Percentiles rank a stretch among this genome's conserved stretches.
Conservation (phyloP, 805 yeast genomes). For the Wickerhamomyces sydowiorum region DNA sequence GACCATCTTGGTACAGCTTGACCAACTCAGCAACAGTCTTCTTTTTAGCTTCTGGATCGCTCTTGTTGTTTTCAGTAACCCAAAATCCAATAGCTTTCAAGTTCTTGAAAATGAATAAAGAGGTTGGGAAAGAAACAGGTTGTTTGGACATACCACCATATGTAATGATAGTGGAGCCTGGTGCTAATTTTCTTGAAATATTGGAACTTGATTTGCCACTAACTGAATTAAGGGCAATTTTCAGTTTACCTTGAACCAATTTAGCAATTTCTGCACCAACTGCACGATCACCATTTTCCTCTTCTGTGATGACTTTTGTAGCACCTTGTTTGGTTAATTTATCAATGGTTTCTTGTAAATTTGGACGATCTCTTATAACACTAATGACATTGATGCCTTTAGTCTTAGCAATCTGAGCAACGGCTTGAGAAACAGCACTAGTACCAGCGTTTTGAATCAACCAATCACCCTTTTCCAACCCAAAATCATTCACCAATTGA, state of each 20-base stretch:
- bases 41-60: constrained; percentile 54
- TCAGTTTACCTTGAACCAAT: constrained; percentile 50
- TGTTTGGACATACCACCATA: constrained; percentile 98
- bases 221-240: constrained; percentile 84
- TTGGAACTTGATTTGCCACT: constrained; percentile 86
- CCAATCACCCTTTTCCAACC: constrained; percentile 57
- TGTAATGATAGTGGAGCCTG: constrained; percentile 74
- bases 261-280: constrained; percentile 55
- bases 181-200: constrained; percentile 74
- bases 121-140: constrained; percentile 89
- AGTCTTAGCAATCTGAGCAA: constrained; percentile 76
- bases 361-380: constrained; percentile 81
- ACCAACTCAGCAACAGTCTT: constrained; percentile 50
- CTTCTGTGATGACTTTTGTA: constrained; percentile 81
- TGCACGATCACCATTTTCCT: constrained; percentile 64
- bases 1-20: constrained; percentile 52
- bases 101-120: constrained; percentile 85
- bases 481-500: constrained; percentile 72
- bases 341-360: constrained; percentile 54
- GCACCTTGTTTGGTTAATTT: constrained; percentile 71
- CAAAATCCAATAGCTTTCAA: constrained; percentile 86
- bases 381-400: constrained; percentile 80
- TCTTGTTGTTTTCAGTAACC: constrained; percentile 67
- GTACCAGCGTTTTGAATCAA: constrained; percentile 95
- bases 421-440: constrained; percentile 90